Evolutionary conservation across 192 early-diverging fungal genomes (phyloP), one percentile per base, ranked within the genome.

Genomic region (Funneliformis geosporum): DNA sequence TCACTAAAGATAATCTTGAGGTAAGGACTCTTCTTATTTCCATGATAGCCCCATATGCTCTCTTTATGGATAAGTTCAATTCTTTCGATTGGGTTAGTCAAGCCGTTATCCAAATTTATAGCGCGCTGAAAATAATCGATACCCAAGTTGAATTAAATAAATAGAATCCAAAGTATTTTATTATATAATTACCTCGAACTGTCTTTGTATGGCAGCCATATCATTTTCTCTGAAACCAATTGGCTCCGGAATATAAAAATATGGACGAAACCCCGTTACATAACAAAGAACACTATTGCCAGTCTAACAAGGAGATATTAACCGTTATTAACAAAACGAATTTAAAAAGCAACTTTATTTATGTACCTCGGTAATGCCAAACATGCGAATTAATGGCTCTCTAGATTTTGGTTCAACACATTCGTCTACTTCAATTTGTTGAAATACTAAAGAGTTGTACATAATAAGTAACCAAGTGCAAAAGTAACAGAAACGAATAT

Each of bases 341-440:
- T 28, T 25, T 11, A 28, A 12, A 27, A 27, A n/a, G 11, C 0
- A 1, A 11, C 8, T 21, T 25, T 73, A 60, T 42, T 69, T 16
- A 74, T 86, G 27, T 80, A 93, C 94, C 76, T 91, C 89, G 1
- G 96, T 98, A 9, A 95, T 86, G 60, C 97, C 97, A 82, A 85
- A 98, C 86, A 99, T 86, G 4, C 96, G 90, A 59, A 96, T 80
- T 7, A 90, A 84, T 9, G 95, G 91, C 18, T 82, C 71, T 33
- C 90, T 88, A 16, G 74, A 62, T 27, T 47, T 50, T 5, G 33
- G 33, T 60, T 90, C 87, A 68, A 89, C 88, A 82, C 91, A 88
- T 46, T 99, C 96, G 79, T 98, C 96, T 43, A 95, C 87, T 77
- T 99, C 98, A 84, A 99, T 92, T 81, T 99, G 98, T 83, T 98